A percentile compares a stretch with the other conserved stretches of the same genome.
These are phyloP conservation scores for Flammula alnicola DNA, from an alignment of 1,284 basidiomycete genomes.

Conservation along the genomic window DNA sequence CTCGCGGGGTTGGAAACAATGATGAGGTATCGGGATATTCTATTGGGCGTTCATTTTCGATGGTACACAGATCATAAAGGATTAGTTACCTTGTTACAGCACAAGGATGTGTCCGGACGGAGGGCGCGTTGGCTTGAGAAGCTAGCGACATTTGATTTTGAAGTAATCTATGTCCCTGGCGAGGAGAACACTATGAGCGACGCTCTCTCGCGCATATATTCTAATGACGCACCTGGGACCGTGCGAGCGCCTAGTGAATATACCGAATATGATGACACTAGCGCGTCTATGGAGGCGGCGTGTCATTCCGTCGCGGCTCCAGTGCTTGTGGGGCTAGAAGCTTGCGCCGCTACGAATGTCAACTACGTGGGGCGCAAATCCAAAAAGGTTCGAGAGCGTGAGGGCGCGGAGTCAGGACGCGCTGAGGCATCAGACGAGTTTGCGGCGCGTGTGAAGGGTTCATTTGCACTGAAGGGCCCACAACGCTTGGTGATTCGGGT, in stretches of 20 bases:
- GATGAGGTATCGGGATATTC: conserved; percentile 23
- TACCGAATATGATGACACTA: conserved; percentile 5
- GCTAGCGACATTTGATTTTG: conserved; percentile 1
- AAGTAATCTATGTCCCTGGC: conserved; percentile 5
- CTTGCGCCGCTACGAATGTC: background rate
- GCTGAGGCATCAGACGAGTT: conserved; percentile 17
- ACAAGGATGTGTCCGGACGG: conserved; percentile 41
- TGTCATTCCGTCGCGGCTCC: no score
- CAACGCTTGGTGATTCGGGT: background rate
- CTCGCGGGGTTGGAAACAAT: conserved; percentile 14
- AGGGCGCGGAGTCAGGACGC: conserved; percentile 15
- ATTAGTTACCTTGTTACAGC: conserved; percentile 31
- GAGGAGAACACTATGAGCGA: conserved; percentile 1
- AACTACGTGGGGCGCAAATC: background rate
- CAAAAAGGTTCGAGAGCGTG: no score
- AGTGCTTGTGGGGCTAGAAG: background rate
- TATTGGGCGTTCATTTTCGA: conserved; percentile 33
- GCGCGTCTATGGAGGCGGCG: background rate
- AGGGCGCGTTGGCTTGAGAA: conserved; percentile 43
- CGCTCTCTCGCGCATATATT: conserved; percentile 2
- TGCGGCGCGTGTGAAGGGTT: conserved; percentile 4
- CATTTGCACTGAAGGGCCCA: conserved; percentile 16
- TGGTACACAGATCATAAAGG: conserved; percentile 44
- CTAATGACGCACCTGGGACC: conserved; percentile 7
- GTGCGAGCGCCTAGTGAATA: conserved; percentile 3